Base-by-base conservation (phyloP, 345 rosid genomes). In the Linum lewisii region DNA sequence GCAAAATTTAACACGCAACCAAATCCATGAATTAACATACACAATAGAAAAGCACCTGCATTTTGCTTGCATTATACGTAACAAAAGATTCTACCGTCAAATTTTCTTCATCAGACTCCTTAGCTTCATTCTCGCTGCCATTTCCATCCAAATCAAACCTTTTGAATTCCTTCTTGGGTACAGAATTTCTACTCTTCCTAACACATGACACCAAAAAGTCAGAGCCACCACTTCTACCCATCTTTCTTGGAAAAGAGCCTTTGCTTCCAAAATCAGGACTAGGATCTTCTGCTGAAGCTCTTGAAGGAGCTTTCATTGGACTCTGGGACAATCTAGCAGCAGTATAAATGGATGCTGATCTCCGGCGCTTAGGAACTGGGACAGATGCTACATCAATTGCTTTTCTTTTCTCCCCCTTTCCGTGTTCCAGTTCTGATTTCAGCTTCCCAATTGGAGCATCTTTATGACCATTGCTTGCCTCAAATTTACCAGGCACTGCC, bases 401-500 rank as follows among this genome's bases (percentile, higher is more conserved):
- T 71, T 79, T 81, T 74, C 84, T 74, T 65, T 82, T 88, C 64
- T 72, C 70, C 75, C 65, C 77, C 54, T 75, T 81, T 73, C 75
- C 72, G 73, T 79, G 78, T 63, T 68, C 78, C 56, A 26, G 60
- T 23, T 68, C 73, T 52, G 71, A 59, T 62, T 78, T 80, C 61
- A 45, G 58, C 69, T 65, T 74, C 81, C 71, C 78, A 16, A 52
- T 67, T 18, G 75, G 77, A 69, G 69, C 69, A 67, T 75, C 79
- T 59, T 72, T 78, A 73, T 82, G 86, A 60, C 99, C 97, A 72
- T 93, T 93, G 71, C 83, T 84, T 55, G 94, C 74, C 59, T 85
- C 92, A 71, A 83, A 85, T 68, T 78, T 86, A 64, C 70, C 70
- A 63, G 87, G 37, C 60, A 49, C 55, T 66, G 63, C 82, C 61